A percentile compares a stretch with the other conserved stretches of the same genome.
Conservation (phyloP, 179 eudicot genomes). For the Silene noctiflora region DNA sequence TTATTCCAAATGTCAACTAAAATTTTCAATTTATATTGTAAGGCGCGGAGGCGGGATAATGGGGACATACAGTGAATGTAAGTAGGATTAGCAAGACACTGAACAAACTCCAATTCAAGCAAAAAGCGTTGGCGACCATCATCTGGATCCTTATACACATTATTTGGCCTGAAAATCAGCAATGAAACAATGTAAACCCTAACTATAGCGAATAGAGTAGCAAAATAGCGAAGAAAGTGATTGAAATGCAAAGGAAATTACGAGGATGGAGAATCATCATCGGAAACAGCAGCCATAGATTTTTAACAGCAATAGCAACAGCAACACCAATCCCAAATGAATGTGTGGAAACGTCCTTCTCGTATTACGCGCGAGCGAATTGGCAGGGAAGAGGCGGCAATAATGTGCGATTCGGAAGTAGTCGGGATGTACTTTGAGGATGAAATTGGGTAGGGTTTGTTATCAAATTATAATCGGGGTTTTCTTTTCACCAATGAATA, state of each 20-base stretch:
- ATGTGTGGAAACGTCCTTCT: not conserved
- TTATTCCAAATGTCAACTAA: too few relatives aligned
- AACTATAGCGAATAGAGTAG: not conserved
- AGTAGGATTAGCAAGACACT: slow-evolving; percentile 92
- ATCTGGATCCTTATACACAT: slow-evolving; percentile 66
- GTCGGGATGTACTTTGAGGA: too few relatives aligned
- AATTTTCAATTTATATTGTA: too few relatives aligned
- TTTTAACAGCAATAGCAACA: not conserved
- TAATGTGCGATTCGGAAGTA: too few relatives aligned
- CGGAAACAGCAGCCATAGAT: not conserved
- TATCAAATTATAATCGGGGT: too few relatives aligned
- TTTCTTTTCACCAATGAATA: too few relatives aligned
- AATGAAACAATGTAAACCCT: not conserved
- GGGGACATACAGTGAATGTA: slow-evolving; percentile 67
- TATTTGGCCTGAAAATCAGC: not conserved
- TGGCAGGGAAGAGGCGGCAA: too few relatives aligned
- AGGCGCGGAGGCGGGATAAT: too few relatives aligned
- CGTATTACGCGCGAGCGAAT: too few relatives aligned
- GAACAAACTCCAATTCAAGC: slow-evolving; percentile 83
- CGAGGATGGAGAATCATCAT: not conserved
- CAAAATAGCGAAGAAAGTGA: not conserved
- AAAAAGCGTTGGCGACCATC: slow-evolving; percentile 87
- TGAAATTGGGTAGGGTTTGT: too few relatives aligned
- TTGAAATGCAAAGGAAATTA: not conserved
- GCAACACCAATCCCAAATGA: not conserved